Base-by-base conservation (phyloP, 2,329 filamentous ascomycete genomes). In the Penicillium psychrosexuale region DNA sequence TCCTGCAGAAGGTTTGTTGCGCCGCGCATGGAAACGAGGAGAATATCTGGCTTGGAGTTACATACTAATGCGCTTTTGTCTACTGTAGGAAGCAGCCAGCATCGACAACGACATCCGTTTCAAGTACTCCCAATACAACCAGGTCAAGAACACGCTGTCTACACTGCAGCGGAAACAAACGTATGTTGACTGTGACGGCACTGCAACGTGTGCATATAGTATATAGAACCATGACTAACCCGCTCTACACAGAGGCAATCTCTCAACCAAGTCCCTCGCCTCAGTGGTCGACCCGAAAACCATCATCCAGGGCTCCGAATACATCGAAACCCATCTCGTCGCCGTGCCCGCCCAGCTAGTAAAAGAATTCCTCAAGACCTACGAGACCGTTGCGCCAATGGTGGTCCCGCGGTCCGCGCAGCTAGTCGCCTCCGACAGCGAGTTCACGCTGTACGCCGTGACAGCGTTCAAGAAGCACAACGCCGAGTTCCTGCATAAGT, bases 31-130 rank as follows among this genome's bases (percentile, higher is more conserved):
- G 5, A 31, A 19, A 13, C 1, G 7, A 17, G 11, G 3, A 4
- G 17, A 8, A 5, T 17, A 3, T 7, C 27, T 19, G 8, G 28
- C 2, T 34, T 34, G 28, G 3, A 17, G 2, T 17, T 17, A 9
- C 1, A 27, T 43, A 1, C 55, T 58, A 30, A 59, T 39, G 5
- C 3, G 4, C 15, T 19, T 15, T 6, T 19, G 11, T n/a, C 27
- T 27, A 30, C 17, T 60, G 46, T 61, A 94, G 89, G 94, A 97
- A 78, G 84, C 96, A 51, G 82, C 86, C 58, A 94, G 90, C 53
- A 91, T 96, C 70, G 94, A 99, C 79, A 96, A 91, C 73, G 94
- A 97, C 72, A 90, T 97, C 75, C 96, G 96, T 74, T 82, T 84
- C 69, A 97, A 97, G 75, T 92, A 93, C 78, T 90, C 84, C 73